phyloP scores from a whole-genome alignment of 192 early-diverging fungal species.

The Linnemannia zychae region DNA sequence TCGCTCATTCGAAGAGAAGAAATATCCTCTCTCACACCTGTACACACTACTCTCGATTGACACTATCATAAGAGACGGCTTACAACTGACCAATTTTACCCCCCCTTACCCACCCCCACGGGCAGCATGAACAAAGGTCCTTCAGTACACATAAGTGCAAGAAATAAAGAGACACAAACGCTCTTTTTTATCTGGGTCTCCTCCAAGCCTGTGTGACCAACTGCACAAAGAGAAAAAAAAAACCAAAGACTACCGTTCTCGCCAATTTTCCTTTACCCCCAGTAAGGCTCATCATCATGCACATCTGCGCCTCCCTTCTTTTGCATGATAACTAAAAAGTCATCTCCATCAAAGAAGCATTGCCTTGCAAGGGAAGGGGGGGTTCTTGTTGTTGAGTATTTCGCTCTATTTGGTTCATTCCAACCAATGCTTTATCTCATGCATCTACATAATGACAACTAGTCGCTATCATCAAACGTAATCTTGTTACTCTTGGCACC shows the following conservation, averaged over 20 bases:
- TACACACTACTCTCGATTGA: neutral
- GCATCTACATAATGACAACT: neutral
- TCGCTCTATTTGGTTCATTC: neutral
- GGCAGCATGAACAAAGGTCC: too few relatives aligned
- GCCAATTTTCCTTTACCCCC: neutral
- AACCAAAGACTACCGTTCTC: neutral
- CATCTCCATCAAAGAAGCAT: neutral
- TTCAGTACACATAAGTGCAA: too few relatives aligned
- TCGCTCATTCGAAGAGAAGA: too few relatives aligned
- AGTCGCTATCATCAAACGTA: slow-evolving; percentile 62
- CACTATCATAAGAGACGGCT: too few relatives aligned
- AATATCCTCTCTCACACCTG: neutral
- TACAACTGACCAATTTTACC: too few relatives aligned
- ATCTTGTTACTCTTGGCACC: slow-evolving; percentile 65
- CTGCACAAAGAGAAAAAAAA: neutral
- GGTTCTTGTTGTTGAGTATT: neutral
- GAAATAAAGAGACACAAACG: neutral
- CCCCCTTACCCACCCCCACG: too few relatives aligned
- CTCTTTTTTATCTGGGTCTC: neutral
- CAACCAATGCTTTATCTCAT: neutral
- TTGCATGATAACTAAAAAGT: slow-evolving; percentile 8
- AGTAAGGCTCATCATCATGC: neutral
- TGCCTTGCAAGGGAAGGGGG: neutral
- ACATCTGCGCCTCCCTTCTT: neutral
- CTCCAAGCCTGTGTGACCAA: neutral